Base-by-base conservation (phyloP, 164 flowering plant genomes). In the Magnolia sinica region DNA sequence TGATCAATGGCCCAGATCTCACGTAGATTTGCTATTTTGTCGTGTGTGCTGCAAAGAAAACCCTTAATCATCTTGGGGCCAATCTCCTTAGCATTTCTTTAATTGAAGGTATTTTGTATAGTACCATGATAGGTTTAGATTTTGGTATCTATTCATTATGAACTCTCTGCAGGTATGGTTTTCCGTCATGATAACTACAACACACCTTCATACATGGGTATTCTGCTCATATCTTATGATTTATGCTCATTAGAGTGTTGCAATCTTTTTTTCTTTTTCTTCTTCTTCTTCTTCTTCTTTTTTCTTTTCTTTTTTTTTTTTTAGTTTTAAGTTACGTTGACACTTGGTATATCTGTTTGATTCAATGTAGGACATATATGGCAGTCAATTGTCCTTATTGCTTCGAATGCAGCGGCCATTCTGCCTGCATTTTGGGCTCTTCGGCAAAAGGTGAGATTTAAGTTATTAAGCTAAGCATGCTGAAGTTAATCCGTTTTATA, bases 341-440 rank as follows among this genome's bases (percentile, higher is more conserved):
- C 64, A 23, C 29, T 23, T 73, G 37, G 59, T 45, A 49, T 18
- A 64, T 50, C 76, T 64, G n/a, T 65, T 2, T 67, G 23, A 69
- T 31, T 52, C 31, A 73, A 59, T 89, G 88, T 79, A 93, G 98
- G 94, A 79, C 98, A 91, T 77, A 68, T 89, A 52, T 72, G 84
- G 89, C 98, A 94, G 76, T 89, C 96, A 10, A 79, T 93, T 80
- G 85, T 84, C 75, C 95, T 96, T 11, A 90, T 96, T 73, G 97
- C 89, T 78, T 93, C 99, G 80, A 96, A 96, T 88, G 95, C 88
- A 82, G 99, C 98, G 72, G 97, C 98, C 45, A 50, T 92, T 61
- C 84, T 96, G 75, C 99, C 99, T 74, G 97, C 98, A 71, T 89
- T 79, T 83, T 89, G 93, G 94, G 87, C 99, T 58, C 92, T 96